These are phyloP conservation scores for Boletus huronensis DNA, from an alignment of 768 basidiomycete genomes.

Conservation along the genomic window DNA sequence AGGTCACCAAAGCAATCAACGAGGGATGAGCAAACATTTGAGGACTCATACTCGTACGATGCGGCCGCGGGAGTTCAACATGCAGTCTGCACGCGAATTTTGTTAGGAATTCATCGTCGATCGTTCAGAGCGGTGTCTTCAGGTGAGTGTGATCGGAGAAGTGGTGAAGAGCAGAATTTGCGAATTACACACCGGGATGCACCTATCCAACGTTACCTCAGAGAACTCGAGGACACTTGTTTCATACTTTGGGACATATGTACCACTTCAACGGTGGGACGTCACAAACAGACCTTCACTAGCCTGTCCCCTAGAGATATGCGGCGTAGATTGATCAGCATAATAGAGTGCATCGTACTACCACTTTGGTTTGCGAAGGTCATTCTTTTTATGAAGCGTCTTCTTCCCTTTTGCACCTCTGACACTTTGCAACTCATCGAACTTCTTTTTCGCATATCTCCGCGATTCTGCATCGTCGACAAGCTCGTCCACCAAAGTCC, in stretches of 20 bases:
- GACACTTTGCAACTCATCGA: conserved; percentile 68
- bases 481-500: conserved; percentile 84
- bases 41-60: neutral
- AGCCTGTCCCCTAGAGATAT: conserved; percentile 2
- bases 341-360: conserved; percentile 31
- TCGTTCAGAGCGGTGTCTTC: conserved; percentile 7
- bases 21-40: too few species aligned
- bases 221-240: neutral
- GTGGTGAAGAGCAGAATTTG: conserved; percentile 3
- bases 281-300: neutral
- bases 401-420: conserved; percentile 67
- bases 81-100: neutral
- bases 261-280: neutral
- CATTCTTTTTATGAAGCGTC: conserved; percentile 64
- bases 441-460: conserved; percentile 90
- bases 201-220: conserved; percentile 4
- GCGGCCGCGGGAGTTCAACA: neutral
- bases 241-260: neutral
- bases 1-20: neutral
- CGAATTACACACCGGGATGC: neutral
- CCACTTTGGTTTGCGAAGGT: conserved; percentile 66
- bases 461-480: conserved; percentile 84
- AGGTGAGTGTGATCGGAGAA: conserved; percentile 10
- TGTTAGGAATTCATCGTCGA: neutral
- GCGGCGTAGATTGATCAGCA: conserved; percentile 4